Conservation (phyloP, 2,329 filamentous ascomycete species). For the Sclerotiophoma versabilis region DNA sequence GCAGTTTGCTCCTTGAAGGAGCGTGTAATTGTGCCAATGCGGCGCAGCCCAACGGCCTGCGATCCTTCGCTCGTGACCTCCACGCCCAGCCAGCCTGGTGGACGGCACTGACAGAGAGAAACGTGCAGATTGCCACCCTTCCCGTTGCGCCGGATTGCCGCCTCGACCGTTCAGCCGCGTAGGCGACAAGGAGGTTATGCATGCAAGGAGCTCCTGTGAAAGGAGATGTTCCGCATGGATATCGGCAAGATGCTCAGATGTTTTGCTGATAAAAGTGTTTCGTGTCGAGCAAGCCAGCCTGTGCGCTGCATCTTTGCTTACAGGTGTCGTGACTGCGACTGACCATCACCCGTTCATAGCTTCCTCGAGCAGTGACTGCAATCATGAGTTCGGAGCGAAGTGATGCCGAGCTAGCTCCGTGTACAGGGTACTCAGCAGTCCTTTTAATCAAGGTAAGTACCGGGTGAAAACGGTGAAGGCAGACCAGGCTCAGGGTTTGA, state of each 20-base stretch:
- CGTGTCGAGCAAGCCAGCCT: background rate
- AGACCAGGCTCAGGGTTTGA: background rate
- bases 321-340: background rate
- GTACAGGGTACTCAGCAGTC: background rate
- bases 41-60: slow-evolving; percentile 7
- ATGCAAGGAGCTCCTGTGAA: slow-evolving; percentile 4
- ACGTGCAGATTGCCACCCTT: background rate
- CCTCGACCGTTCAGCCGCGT: background rate
- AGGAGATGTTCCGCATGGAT: background rate
- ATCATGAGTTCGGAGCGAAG: background rate
- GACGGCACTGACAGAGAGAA: background rate
- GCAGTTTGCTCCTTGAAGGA: background rate
- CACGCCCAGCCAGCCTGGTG: background rate
- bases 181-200: background rate
- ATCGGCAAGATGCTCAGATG: background rate
- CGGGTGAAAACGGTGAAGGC: background rate
- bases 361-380: background rate
- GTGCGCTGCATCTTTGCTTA: background rate
- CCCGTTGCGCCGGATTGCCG: slow-evolving; percentile 7
- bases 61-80: background rate
- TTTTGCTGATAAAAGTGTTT: background rate
- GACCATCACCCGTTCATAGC: background rate
- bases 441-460: background rate
- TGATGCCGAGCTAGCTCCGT: slow-evolving; percentile 4
- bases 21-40: background rate